phyloP scores from a whole-genome alignment of 192 early-diverging fungal genomes.

The Lobulomyces angularis region DNA sequence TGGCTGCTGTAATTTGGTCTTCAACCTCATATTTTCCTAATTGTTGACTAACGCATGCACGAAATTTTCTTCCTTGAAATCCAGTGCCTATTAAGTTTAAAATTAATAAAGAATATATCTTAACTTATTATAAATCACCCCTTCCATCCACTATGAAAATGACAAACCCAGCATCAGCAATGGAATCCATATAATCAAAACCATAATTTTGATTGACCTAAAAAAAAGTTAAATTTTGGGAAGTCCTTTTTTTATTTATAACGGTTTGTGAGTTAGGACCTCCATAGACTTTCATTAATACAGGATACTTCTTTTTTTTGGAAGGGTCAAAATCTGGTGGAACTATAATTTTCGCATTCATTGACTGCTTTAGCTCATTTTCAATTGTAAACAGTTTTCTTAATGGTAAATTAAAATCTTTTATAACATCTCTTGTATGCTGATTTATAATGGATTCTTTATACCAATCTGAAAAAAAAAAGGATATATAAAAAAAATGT shows the following conservation, averaged over 20 bases:
- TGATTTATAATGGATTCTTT: too few species aligned
- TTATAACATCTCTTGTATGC: too few species aligned
- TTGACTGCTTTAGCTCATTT: too few species aligned
- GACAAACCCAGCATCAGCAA: conserved; percentile 32
- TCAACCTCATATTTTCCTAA: conserved; percentile 71
- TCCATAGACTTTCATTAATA: conserved; percentile 76
- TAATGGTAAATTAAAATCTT: too few species aligned
- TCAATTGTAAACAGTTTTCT: too few species aligned
- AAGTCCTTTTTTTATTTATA: too few species aligned
- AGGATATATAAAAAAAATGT: too few species aligned
- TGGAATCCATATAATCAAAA: conserved; percentile 35
- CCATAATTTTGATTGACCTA: conserved; percentile 17
- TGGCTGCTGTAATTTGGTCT: conserved; percentile 81
- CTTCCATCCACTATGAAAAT: conserved; percentile 59
- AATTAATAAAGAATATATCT: too few species aligned
- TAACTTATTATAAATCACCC: too few species aligned
- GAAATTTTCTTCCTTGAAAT: conserved; percentile 68
- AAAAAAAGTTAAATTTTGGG: too few species aligned
- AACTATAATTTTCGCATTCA: conserved; percentile 70
- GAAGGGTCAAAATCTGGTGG: conserved; percentile 65
- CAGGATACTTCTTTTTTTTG: conserved; percentile 66
- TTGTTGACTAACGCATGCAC: conserved; percentile 55
- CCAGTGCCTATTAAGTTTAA: too few species aligned
- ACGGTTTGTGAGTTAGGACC: conserved; percentile 79
- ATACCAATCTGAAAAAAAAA: too few species aligned